Percentiles rank a stretch among this genome's conserved stretches.
phyloP scores from a whole-genome alignment of 306 rosid species.

The Cotoneaster glaucophyllus region DNA sequence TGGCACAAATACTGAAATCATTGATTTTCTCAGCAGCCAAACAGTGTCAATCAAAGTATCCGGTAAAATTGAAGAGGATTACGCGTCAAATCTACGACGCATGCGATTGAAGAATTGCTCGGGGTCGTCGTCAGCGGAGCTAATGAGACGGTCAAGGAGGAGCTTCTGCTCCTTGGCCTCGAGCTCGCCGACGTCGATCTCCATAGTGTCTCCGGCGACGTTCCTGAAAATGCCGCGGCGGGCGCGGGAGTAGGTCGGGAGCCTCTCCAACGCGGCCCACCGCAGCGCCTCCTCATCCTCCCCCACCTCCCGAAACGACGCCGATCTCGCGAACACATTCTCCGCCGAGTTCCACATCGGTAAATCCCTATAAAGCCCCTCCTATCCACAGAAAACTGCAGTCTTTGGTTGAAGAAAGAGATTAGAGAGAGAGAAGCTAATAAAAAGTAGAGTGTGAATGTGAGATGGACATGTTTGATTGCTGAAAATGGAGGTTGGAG shows the following conservation, averaged over 20 bases:
- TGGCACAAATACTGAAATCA: not conserved
- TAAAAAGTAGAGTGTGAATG: conserved; percentile 2
- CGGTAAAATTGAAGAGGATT: not conserved
- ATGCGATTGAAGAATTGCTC: conserved; percentile 58
- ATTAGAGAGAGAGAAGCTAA: not conserved
- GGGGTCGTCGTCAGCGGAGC: conserved; percentile 57
- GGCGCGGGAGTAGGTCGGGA: conserved; percentile 74
- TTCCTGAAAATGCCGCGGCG: conserved; percentile 77
- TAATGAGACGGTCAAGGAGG: conserved; percentile 51
- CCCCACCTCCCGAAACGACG: conserved; percentile 49
- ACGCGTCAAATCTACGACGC: conserved; percentile 81
- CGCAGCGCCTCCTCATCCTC: conserved; percentile 88
- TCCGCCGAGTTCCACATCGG: conserved; percentile 92
- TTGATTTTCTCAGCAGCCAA: not conserved
- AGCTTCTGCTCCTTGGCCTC: conserved; percentile 58
- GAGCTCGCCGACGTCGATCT: conserved; percentile 62
- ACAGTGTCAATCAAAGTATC: not conserved
- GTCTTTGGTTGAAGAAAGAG: not conserved
- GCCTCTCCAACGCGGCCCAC: conserved; percentile 94
- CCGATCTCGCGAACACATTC: conserved; percentile 58
- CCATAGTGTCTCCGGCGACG: conserved; percentile 51
- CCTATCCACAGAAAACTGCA: not conserved
- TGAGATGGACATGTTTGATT: conserved; percentile 2
- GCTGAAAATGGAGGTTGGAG: conserved; percentile 56
- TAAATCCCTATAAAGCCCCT: not conserved